phyloP scores from a whole-genome alignment of 192 early-diverging fungal species.

The Podila epigama region DNA sequence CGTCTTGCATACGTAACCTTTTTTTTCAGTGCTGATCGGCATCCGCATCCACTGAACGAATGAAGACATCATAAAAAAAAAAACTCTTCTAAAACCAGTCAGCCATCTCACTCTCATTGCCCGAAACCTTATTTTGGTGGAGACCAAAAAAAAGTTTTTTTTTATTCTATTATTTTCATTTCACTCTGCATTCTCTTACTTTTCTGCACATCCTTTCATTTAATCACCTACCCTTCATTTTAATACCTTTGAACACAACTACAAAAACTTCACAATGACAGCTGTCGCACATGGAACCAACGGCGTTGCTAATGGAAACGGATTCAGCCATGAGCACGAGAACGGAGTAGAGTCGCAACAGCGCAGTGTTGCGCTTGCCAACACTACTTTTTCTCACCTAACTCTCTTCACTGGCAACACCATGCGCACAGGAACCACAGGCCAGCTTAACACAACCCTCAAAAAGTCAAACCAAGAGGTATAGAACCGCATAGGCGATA shows the following conservation, averaged over 20 bases:
- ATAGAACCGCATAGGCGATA: background rate
- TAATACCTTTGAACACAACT: no score
- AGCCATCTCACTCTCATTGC: no score
- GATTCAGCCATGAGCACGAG: background rate
- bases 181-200: background rate
- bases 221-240: background rate
- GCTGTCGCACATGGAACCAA: conserved; percentile 5
- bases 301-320: conserved; percentile 13
- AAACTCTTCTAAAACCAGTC: no score
- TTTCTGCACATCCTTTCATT: background rate
- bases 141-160: no score
- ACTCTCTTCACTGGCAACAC: conserved; percentile 61
- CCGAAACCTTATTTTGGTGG: no score
- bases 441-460: conserved; percentile 34
- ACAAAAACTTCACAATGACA: no score
- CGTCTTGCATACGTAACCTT: no score
- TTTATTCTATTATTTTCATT: background rate
- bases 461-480: conserved; percentile 63
- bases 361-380: conserved; percentile 18
- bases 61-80: no score
- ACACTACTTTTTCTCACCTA: conserved; percentile 47
- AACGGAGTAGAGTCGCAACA: background rate
- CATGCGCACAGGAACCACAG: conserved; percentile 54
- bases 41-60: no score
- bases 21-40: no score